phyloP scores from a whole-genome alignment of 2,329 filamentous ascomycete genomes.

The Botrytis sinoallii region DNA sequence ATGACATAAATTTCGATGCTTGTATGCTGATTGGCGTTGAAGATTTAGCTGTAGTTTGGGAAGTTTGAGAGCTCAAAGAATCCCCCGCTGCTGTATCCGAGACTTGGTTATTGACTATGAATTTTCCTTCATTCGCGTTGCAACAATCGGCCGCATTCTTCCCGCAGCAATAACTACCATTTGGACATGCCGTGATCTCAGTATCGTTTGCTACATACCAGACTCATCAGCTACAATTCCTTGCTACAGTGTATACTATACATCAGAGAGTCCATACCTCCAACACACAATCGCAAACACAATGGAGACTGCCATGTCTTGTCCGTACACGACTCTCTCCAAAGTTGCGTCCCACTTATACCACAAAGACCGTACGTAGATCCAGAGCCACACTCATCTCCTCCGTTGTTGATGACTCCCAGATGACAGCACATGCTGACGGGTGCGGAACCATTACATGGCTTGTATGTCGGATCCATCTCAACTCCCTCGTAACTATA shows the following conservation, averaged over 20 bases:
- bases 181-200: constrained; percentile 4
- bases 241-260: not conserved
- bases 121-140: constrained; percentile 1
- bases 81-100: not conserved
- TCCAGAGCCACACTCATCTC: constrained; percentile 15
- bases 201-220: constrained; percentile 12
- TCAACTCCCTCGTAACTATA: constrained; percentile 5
- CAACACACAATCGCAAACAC: constrained; percentile 14
- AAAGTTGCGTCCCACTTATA: constrained; percentile 14
- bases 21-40: not conserved
- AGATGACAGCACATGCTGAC: constrained; percentile 19
- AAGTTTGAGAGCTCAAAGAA: not conserved
- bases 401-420: not conserved
- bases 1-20: too few species aligned
- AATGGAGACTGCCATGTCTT: constrained; percentile 16
- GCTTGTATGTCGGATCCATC: constrained; percentile 2
- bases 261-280: not conserved
- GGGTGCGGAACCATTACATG: constrained; percentile 15
- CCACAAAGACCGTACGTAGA: constrained; percentile 19
- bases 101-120: constrained; percentile 17
- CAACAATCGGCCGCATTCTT: constrained; percentile 11
- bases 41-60: not conserved
- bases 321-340: constrained; percentile 19
- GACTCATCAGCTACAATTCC: not conserved
- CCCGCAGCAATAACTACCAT: constrained; percentile 19